Evolutionary conservation across 192 early-diverging fungal species (phyloP).

Genomic region (Physocladia obscura): DNA sequence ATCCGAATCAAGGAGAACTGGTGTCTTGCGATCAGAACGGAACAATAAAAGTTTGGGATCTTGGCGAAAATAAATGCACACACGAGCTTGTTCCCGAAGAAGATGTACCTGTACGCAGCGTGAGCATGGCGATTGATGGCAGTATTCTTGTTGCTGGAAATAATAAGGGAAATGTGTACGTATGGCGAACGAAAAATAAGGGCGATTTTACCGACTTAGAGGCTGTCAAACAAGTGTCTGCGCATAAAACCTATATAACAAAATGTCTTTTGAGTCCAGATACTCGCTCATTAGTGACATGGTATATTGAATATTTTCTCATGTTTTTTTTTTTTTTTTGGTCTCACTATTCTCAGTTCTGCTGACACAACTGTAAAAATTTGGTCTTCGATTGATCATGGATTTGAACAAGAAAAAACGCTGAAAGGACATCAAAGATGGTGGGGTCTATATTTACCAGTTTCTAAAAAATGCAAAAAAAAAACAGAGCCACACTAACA

Average conservation of each 20-base stretch:
- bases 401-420: slow-evolving; percentile 71
- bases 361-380: slow-evolving; percentile 86
- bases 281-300: slow-evolving; percentile 57
- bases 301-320: no score
- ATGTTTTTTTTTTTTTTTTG: not conserved
- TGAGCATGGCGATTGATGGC: slow-evolving; percentile 80
- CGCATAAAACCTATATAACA: slow-evolving; percentile 82
- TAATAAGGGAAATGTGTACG: slow-evolving; percentile 79
- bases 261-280: slow-evolving; percentile 82
- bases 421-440: slow-evolving; percentile 81
- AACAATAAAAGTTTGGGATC: slow-evolving; percentile 59
- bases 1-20: slow-evolving; percentile 64
- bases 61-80: slow-evolving; percentile 58
- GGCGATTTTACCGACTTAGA: slow-evolving; percentile 60
- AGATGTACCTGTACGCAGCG: slow-evolving; percentile 76
- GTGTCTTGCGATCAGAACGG: slow-evolving; percentile 63
- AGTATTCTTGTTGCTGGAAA: slow-evolving; percentile 80
- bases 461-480: not conserved
- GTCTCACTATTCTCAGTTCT: slow-evolving; percentile 44
- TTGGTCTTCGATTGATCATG: slow-evolving; percentile 57
- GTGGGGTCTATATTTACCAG: not conserved
- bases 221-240: slow-evolving; percentile 67
- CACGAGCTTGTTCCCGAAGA: slow-evolving; percentile 71
- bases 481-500: not conserved
- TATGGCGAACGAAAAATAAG: slow-evolving; percentile 50